Evolutionary conservation across 768 basidiomycete species (phyloP), one percentile per base, ranked within the genome.

Genomic region (Neoboletus subvelutipes): DNA sequence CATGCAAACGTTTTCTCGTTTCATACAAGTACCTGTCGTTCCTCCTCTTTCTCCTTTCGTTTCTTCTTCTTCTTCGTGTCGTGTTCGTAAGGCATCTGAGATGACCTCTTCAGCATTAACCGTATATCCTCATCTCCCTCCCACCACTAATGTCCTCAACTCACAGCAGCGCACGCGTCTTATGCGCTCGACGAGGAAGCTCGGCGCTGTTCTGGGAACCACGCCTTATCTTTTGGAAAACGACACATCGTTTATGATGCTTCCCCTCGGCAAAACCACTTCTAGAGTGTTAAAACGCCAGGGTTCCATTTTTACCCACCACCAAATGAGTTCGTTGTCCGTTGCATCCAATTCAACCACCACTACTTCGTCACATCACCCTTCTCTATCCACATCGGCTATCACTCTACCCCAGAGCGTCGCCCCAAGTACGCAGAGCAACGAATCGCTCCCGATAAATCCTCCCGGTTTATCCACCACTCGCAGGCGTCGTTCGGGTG

Each of bases 171-270:
- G 75, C 28, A 54, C 64, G 2, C 73, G 71, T 45, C 76, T 76
- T 20, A 59, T 76, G 15, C 75, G 75, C 34, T 73, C 75, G 3
- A 72, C 75, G 11, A 71, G 72, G 56, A 76, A 76, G 50, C 62
- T 76, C 26, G 71, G 67, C 39, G 63, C 73, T 5, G 55, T 76
- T 42, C 67, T 76, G 52, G 75, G 75, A 57, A 68, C 73, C 11
- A 76, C 76, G 24, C 75, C 75, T 0, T 68, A 48, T 52, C 64
- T 76, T 9, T 43, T 75, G n/a, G 75, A 76, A 36, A 55, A 52
- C 33, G 59, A 68, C 51, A 45, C 31, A 0, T 59, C 71, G 33
- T 56, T 61, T n/a, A 46, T 60, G 3, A 26, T 65, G 2, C 62
- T 68, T 7, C 71, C 72, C 26, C 45, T 68, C 41, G 65, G 57